phyloP scores from a whole-genome alignment of 2,329 filamentous ascomycete genomes.

The Dactylellina cionopaga region DNA sequence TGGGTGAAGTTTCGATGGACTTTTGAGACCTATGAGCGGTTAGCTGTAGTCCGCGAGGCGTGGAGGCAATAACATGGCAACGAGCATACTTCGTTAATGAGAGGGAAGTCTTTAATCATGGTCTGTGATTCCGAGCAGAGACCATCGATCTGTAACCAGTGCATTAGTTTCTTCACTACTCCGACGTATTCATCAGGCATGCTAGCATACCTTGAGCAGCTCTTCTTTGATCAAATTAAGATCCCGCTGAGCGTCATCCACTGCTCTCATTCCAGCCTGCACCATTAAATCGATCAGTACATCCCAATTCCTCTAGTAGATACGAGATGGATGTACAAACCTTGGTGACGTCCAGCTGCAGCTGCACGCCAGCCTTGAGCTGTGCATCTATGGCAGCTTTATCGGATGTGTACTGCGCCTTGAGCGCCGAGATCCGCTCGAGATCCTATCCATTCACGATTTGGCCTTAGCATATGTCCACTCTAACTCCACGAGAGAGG shows the following conservation, averaged over 20 bases:
- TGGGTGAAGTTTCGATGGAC: slow-evolving; percentile 96
- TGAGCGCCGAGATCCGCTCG: slow-evolving; percentile 90
- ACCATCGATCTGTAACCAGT: slow-evolving; percentile 75
- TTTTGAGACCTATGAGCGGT: slow-evolving; percentile 71
- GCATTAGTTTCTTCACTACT: slow-evolving; percentile 13
- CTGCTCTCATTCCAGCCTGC: slow-evolving; percentile 84
- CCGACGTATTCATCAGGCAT: neutral
- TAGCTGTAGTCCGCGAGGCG: neutral
- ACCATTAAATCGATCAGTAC: slow-evolving; percentile 28
- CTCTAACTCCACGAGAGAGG: neutral
- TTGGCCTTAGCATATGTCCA: neutral
- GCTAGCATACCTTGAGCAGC: slow-evolving; percentile 77
- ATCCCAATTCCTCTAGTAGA: neutral
- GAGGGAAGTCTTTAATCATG: slow-evolving; percentile 95
- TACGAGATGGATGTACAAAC: slow-evolving; percentile 17
- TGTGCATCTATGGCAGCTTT: slow-evolving; percentile 91
- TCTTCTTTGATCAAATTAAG: slow-evolving; percentile 95
- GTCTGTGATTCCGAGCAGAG: slow-evolving; percentile 96
- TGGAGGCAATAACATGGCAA: neutral
- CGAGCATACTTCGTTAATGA: slow-evolving; percentile 76
- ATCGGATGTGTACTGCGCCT: slow-evolving; percentile 92
- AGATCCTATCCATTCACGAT: slow-evolving; percentile 69
- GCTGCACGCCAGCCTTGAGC: slow-evolving; percentile 84
- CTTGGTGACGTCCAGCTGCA: slow-evolving; percentile 90
- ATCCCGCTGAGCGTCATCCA: slow-evolving; percentile 88